These are phyloP conservation scores for Solanum chacoense DNA, from an alignment of 305 asterid genomes.

Conservation along the genomic window DNA sequence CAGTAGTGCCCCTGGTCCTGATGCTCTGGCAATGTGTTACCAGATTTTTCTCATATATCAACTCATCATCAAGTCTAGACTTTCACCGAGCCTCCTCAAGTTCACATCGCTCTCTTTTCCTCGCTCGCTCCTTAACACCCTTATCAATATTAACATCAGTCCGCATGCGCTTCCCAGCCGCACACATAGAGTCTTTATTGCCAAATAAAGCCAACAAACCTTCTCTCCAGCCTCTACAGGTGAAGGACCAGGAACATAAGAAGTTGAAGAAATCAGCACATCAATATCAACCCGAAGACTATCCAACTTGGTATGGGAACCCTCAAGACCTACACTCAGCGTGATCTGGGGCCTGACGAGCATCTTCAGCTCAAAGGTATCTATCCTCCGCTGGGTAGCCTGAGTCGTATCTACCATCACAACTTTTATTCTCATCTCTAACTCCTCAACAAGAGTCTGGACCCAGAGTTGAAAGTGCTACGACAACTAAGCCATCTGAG, in stretches of 20 bases:
- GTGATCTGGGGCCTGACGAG: background rate
- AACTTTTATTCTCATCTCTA: background rate
- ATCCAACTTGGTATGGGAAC: background rate
- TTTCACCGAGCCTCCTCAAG: background rate
- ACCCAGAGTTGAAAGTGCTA: background rate
- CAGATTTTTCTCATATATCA: background rate
- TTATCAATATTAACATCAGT: background rate
- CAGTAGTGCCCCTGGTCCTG: background rate
- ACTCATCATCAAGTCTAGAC: background rate
- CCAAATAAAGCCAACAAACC: background rate
- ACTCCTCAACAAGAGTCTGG: background rate
- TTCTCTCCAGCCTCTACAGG: background rate
- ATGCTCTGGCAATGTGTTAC: background rate
- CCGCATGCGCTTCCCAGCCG: background rate
- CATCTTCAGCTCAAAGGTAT: background rate
- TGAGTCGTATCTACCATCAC: background rate
- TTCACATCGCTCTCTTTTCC: accelerated
- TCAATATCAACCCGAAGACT: background rate
- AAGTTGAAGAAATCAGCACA: accelerated
- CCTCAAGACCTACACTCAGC: background rate
- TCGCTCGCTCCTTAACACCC: background rate
- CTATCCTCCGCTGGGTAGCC: background rate
- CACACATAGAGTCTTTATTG: background rate
- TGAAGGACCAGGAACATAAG: background rate
- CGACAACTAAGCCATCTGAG: background rate